Evolutionary conservation across 164 flowering plant species (phyloP), one percentile per base, ranked within the genome.

Genomic region (Warburgia ugandensis): DNA sequence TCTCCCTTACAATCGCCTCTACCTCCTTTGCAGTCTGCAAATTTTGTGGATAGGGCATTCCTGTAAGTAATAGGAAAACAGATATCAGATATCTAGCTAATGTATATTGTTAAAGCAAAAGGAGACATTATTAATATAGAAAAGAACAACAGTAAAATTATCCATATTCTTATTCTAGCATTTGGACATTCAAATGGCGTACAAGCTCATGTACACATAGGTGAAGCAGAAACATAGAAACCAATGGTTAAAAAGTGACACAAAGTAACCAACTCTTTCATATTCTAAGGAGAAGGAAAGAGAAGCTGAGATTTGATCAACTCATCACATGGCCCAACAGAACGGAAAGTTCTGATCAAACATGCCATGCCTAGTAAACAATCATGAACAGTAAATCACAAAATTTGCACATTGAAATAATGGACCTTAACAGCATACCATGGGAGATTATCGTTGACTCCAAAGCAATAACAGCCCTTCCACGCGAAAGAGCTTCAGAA

Each of bases 31-130:
- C 95, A 44, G 89, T 80, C 55, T 77, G 72, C 54, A 92, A 48
- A 72, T 88, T 92, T 49, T 71, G 80, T 23, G 99, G 99, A 70
- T 81, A 92, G 4, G 97, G 97, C 99, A 92, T 92, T 48, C 99
- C 96, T 87, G 25, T 19, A 56, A 20, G 42, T 2, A 60, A 35
- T 25, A 36, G 26, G 36, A 9, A 20, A 45, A 23, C 21, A 61
- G 29, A 49, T 22, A 9, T 38, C 29, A 63, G 26, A 29, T 2
- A 10, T 26, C 0, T 22, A 5, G 2, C 4, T 19, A 3, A 41
- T n/a, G n/a, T n/a, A n/a, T n/a, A n/a, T n/a, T n/a, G n/a, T n/a
- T n/a, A n/a, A n/a, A n/a, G n/a, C n/a, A 41, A 41, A 12, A 41
- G 5, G 22, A 9, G 11, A 21, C 19, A 42, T 4, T 21, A 13